Conservation (phyloP, 1,284 basidiomycete genomes). For the Apiotrichum mycotoxinovorans region DNA sequence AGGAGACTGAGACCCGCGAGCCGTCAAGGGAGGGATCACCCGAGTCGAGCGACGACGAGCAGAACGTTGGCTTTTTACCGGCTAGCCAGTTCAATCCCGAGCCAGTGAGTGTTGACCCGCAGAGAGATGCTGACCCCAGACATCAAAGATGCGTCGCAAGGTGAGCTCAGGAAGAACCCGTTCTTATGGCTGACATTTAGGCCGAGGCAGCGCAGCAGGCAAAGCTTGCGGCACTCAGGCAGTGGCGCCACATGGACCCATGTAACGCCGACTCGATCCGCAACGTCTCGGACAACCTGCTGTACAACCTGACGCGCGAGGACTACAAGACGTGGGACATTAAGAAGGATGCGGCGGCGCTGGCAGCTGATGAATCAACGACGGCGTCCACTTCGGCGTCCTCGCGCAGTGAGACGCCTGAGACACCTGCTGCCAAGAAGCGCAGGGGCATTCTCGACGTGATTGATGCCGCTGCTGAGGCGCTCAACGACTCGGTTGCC, state of each 20-base stretch:
- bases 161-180: too few relatives aligned
- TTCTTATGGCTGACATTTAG: not conserved
- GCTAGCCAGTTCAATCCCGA: constrained; percentile 60
- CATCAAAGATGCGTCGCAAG: constrained; percentile 51
- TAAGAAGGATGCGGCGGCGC: not conserved
- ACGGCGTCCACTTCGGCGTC: not conserved
- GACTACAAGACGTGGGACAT: constrained; percentile 13
- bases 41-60: constrained; percentile 37
- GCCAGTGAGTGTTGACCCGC: constrained; percentile 29
- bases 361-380: not conserved
- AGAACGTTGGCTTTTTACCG: constrained; percentile 60
- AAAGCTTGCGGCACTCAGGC: constrained; percentile 73
- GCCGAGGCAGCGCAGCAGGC: constrained; percentile 59
- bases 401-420: constrained; percentile 7
- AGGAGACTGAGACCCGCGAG: constrained; percentile 21
- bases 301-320: constrained; percentile 35
- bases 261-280: constrained; percentile 41
- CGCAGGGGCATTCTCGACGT: constrained; percentile 5
- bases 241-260: constrained; percentile 78
- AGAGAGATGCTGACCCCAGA: constrained; percentile 15
- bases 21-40: not conserved
- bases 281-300: constrained; percentile 53
- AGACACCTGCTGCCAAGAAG: constrained; percentile 9
- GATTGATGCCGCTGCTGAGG: not conserved
- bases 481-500: not conserved